Evolutionary conservation across 202 grass and related monocot species (phyloP).

Genomic region (Setaria italica): DNA sequence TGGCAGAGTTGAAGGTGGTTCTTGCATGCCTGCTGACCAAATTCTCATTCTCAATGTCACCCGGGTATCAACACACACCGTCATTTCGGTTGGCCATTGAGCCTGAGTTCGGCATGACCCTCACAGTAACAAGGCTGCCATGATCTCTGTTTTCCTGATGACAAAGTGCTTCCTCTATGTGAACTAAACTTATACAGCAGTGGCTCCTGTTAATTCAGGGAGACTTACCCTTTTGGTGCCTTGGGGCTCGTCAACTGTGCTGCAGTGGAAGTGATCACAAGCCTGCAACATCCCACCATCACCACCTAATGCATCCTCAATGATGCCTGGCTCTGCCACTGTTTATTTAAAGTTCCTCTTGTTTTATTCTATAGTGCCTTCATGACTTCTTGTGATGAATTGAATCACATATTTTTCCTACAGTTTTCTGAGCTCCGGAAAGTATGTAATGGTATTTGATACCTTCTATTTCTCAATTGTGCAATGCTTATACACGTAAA

Average conservation of each 20-base stretch:
- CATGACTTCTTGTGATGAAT: neutral
- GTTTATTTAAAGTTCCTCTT: neutral
- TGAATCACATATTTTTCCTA: neutral
- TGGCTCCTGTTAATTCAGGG: neutral
- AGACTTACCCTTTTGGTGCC: neutral
- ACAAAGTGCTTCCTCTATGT: neutral
- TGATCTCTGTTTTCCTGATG: neutral
- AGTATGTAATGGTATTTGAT: neutral
- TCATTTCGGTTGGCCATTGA: constrained; percentile 58
- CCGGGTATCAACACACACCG: constrained; percentile 61
- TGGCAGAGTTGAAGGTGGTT: constrained; percentile 71
- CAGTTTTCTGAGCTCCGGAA: neutral
- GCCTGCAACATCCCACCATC: neutral
- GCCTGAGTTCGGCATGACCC: constrained; percentile 59
- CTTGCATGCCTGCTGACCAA: constrained; percentile 56
- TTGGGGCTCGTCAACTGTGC: neutral
- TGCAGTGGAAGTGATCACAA: neutral
- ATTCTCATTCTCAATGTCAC: constrained; percentile 60
- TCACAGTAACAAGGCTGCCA: constrained; percentile 52
- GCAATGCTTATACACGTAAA: neutral
- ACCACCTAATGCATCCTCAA: neutral
- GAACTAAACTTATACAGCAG: neutral
- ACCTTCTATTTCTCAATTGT: neutral
- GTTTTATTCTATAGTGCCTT: neutral
- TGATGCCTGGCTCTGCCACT: neutral